Evolutionary conservation across 768 basidiomycete genomes (phyloP), one percentile per base, ranked within the genome.

Genomic region (Psilocybe cubensis): DNA sequence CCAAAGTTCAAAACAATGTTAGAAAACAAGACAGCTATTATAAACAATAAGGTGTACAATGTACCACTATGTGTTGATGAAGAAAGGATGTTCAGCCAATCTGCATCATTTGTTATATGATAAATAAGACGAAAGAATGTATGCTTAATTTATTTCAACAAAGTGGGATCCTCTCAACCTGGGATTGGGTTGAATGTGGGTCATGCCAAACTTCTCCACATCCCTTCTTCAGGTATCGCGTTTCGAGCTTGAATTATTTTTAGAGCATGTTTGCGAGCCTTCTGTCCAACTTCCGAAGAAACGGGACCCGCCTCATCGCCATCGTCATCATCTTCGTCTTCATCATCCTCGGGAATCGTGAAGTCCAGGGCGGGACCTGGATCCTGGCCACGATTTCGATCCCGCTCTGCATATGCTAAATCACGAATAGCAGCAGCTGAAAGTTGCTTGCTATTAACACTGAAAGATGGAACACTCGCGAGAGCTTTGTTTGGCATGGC

Each of bases 171-270:
- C 25, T 11, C 25, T 44, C 18, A 23, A 10, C 11, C 20, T 23
- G 42, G 42, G 24, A 44, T 44, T 14, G 35, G 35, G 31, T 45
- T 9, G 24, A 28, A 40, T 27, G 20, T 20, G 12, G 18, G 48
- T 44, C 53, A 65, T 24, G 86, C 89, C 64, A 92, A 74, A 75
- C 91, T 92, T 65, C 89, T 80, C 89, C 89, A 92, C 89, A 92
- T 91, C 33, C 89, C 87, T 56, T 80, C 81, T 57, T 80, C 81
- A 2, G 91, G 91, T 23, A 92, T 61, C 69, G 83, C 80, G 61
- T 83, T 88, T 47, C 89, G 80, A 20, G 83, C 83, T 67, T 91
- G 80, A 49, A 92, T 73, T 48, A 93, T 93, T 72, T 78, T 84
- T 60, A 86, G 66, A 1, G 91, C 90, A 44, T 77, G 82, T 59